Evolutionary conservation across 2,329 filamentous ascomycete species (phyloP).

Genomic region (Diplodia mutila): DNA sequence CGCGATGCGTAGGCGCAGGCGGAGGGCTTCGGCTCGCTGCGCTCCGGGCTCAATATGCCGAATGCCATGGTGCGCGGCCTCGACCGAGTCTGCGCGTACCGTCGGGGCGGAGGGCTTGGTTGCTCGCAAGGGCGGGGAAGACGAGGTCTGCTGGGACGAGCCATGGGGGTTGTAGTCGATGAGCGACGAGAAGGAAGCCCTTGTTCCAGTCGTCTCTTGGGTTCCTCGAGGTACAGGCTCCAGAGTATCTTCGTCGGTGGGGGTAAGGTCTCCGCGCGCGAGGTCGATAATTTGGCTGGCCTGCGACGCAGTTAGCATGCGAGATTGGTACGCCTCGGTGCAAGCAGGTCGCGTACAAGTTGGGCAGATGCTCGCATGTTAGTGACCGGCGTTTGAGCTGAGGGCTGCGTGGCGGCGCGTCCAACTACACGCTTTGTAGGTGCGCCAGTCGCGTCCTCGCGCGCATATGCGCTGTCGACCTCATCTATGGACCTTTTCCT

Average conservation of each 20-base stretch:
- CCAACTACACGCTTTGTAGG: constrained; percentile 15
- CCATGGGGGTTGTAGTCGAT: constrained; percentile 49
- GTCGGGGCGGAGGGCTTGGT: constrained; percentile 5
- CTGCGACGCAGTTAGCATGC: constrained; percentile 14
- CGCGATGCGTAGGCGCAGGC: constrained; percentile 70
- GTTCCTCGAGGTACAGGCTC: constrained; percentile 32
- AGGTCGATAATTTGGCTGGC: constrained; percentile 28
- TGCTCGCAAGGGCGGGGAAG: constrained; percentile 16
- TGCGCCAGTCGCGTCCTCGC: constrained; percentile 28
- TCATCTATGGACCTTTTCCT: constrained; percentile 43
- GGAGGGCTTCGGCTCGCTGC: constrained; percentile 67
- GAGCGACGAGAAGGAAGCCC: constrained; percentile 51
- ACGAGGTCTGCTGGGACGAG: constrained; percentile 31
- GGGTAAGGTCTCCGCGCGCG: constrained; percentile 35
- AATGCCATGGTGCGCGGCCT: neutral
- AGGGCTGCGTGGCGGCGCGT: neutral
- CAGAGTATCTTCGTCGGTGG: constrained; percentile 41
- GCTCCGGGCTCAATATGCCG: neutral
- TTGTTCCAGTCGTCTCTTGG: constrained; percentile 39
- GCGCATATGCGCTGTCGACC: constrained; percentile 35
- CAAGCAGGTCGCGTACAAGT: neutral
- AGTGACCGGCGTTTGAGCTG: neutral
- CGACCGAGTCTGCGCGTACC: constrained; percentile 10
- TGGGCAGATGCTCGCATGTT: constrained; percentile 8
- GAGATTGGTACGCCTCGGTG: neutral